Evolutionary conservation across 495 filamentous ascomycete species (phyloP).

Genomic region (Trypethelium eluteriae): DNA sequence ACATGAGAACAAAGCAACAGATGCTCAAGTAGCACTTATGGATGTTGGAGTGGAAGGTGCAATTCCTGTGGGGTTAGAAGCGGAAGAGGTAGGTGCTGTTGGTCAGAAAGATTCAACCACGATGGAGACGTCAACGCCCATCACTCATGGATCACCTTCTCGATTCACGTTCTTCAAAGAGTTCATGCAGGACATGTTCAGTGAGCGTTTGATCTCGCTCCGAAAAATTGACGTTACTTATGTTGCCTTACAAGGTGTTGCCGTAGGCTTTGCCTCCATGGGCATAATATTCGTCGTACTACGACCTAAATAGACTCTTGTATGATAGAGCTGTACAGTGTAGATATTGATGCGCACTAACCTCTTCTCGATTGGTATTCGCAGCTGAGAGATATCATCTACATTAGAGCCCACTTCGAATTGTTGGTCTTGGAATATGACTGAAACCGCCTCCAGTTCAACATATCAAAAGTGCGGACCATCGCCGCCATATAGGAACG

Average conservation of each 20-base stretch:
- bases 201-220: constrained; percentile 58
- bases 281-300: constrained; percentile 54
- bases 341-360: background rate
- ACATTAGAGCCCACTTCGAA: too few species aligned
- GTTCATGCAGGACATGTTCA: constrained; percentile 51
- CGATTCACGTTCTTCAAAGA: background rate
- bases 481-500: background rate
- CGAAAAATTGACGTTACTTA: constrained; percentile 68
- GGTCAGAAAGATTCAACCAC: background rate
- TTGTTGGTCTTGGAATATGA: background rate
- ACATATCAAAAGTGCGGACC: background rate
- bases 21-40: constrained; percentile 1
- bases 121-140: background rate
- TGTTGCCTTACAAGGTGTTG: constrained; percentile 61
- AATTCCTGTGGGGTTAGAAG: background rate
- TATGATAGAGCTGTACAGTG: background rate
- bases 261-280: constrained; percentile 59
- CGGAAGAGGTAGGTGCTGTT: constrained; percentile 15
- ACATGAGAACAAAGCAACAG: background rate
- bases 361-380: too few species aligned
- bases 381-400: too few species aligned
- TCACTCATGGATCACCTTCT: background rate
- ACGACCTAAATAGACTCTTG: constrained; percentile 36
- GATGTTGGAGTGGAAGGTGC: background rate
- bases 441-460: background rate